Conservation (phyloP, 169 alveolate species). For the Toxoplasma gondii region DNA sequence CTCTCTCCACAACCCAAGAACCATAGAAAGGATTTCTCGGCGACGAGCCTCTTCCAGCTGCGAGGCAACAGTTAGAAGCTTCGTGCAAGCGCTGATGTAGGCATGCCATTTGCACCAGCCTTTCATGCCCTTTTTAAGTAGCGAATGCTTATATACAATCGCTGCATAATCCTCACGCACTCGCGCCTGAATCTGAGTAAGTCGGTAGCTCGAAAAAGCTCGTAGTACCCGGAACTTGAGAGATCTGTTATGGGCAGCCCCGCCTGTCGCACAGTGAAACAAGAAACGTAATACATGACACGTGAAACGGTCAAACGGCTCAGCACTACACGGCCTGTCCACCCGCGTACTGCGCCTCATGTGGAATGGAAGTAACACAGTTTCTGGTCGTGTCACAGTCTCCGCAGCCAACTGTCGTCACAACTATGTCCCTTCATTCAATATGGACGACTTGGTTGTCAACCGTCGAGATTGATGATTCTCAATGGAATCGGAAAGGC, state of each 20-base stretch:
- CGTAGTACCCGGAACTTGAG: not conserved
- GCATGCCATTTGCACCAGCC: slow-evolving; percentile 26
- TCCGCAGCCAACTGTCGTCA: too few species aligned
- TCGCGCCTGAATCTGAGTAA: not conserved
- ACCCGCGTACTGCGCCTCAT: too few species aligned
- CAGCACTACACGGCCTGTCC: too few species aligned
- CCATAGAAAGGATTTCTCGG: not conserved
- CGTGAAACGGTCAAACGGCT: too few species aligned
- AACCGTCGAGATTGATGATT: too few species aligned
- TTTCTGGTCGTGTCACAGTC: too few species aligned
- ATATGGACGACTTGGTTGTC: too few species aligned
- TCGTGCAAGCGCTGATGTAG: slow-evolving; percentile 20
- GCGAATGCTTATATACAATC: not conserved
- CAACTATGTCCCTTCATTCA: too few species aligned
- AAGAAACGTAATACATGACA: not conserved
- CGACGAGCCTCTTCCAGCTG: not conserved
- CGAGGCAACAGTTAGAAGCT: slow-evolving; percentile 21
- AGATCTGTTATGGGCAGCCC: not conserved
- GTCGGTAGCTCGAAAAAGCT: not conserved
- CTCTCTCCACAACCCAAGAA: not conserved
- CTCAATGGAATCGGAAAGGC: too few species aligned
- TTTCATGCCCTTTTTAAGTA: not conserved
- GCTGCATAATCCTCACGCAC: not conserved
- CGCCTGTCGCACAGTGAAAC: not conserved
- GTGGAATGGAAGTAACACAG: too few species aligned